Conservation (phyloP, 2,329 filamentous ascomycete genomes). For the Neopestalotiopsis sp. region DNA sequence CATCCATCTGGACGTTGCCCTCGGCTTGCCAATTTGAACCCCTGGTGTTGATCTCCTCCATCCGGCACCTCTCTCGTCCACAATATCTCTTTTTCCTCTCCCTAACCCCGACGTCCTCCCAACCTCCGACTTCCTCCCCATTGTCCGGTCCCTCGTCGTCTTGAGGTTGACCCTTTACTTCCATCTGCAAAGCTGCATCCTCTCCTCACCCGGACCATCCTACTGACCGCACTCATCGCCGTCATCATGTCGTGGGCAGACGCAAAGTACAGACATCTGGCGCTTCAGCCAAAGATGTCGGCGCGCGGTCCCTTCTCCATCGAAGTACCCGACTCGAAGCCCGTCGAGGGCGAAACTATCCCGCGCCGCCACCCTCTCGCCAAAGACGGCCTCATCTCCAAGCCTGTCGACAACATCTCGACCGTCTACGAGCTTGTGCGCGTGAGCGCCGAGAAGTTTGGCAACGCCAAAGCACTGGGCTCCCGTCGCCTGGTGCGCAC, state of each 20-base stretch:
- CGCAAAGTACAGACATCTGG: conserved; percentile 33
- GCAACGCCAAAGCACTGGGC: conserved; percentile 70
- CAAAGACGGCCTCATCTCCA: conserved; percentile 65
- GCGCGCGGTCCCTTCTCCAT: conserved; percentile 71
- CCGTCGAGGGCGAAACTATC: conserved; percentile 75
- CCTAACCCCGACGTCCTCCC: conserved; percentile 2
- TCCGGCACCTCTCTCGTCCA: neutral
- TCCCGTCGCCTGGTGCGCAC: conserved; percentile 76
- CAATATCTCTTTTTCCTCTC: neutral
- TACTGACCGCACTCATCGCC: conserved; percentile 1
- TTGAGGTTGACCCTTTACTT: neutral
- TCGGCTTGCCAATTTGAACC: neutral
- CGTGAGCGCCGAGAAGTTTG: conserved; percentile 68
- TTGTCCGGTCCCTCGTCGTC: neutral
- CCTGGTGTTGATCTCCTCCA: neutral
- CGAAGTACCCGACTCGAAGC: conserved; percentile 68
- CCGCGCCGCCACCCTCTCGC: conserved; percentile 70
- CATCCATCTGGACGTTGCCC: neutral
- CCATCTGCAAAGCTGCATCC: neutral
- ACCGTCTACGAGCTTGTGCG: conserved; percentile 80
- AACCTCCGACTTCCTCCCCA: conserved; percentile 4
- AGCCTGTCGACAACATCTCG: conserved; percentile 67
- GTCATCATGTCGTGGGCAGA: conserved; percentile 37
- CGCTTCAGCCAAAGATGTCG: conserved; percentile 51
- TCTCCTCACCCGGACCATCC: conserved; percentile 2